A percentile compares a stretch with the other conserved stretches of the same genome.
Evolutionary conservation across 202 grass and related monocot species (phyloP).

Genomic region (Musa balbisiana): DNA sequence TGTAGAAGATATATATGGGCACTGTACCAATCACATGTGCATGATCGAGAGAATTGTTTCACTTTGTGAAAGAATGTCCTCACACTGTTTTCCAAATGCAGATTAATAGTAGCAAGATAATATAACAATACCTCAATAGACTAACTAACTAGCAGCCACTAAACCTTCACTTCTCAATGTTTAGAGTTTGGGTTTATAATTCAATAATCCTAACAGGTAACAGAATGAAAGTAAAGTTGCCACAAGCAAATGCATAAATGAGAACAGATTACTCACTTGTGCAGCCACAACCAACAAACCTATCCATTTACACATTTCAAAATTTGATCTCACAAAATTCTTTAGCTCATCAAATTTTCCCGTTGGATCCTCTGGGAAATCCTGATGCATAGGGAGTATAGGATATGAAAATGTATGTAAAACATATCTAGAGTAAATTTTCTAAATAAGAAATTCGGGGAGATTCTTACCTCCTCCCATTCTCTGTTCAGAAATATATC

Average conservation of each 20-base stretch:
- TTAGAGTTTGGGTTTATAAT: neutral
- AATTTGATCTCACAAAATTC: constrained; percentile 62
- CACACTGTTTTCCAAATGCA: neutral
- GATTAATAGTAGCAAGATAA: neutral
- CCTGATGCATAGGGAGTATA: constrained; percentile 38
- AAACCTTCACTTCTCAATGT: neutral
- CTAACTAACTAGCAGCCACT: neutral
- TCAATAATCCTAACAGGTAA: too few relatives aligned
- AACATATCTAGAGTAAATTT: neutral
- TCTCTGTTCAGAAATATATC: constrained; percentile 85
- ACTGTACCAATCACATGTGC: neutral
- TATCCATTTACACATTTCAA: constrained; percentile 89
- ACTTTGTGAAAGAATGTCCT: neutral
- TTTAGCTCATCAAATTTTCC: constrained; percentile 86
- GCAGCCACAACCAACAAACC: constrained; percentile 52
- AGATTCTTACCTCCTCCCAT: constrained; percentile 71
- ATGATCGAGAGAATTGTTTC: neutral
- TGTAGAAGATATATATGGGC: neutral
- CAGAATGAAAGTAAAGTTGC: neutral
- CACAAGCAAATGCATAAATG: neutral
- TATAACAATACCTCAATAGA: neutral
- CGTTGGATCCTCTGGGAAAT: constrained; percentile 72
- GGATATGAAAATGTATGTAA: constrained; percentile 11
- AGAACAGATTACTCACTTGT: constrained; percentile 44
- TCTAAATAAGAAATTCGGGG: neutral